Evolutionary conservation across 1,284 basidiomycete species (phyloP).

Genomic region (Boletus sp.): DNA sequence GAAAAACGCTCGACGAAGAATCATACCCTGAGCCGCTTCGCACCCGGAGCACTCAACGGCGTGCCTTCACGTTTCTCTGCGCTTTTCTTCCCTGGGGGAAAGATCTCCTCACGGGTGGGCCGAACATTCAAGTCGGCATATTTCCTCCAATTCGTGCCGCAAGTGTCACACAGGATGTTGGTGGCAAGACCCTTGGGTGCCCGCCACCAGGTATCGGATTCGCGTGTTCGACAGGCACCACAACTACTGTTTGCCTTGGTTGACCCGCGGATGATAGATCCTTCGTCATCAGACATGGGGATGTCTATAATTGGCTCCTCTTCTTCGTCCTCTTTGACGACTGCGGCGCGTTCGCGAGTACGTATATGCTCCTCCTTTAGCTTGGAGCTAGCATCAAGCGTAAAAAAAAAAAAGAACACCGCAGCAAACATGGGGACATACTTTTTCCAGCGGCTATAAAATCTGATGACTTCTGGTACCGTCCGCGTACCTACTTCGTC

Average conservation of each 20-base stretch:
- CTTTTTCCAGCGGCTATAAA: slow-evolving; percentile 86
- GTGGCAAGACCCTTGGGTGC: slow-evolving; percentile 74
- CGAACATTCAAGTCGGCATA: slow-evolving; percentile 82
- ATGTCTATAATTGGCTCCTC: slow-evolving; percentile 37
- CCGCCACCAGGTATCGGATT: slow-evolving; percentile 80
- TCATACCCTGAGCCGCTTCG: slow-evolving; percentile 66
- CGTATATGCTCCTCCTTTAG: slow-evolving; percentile 62
- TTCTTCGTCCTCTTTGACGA: slow-evolving; percentile 41
- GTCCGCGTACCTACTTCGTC: slow-evolving; percentile 70
- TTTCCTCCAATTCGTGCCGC: slow-evolving; percentile 82
- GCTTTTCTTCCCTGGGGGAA: slow-evolving; percentile 43
- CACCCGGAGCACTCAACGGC: slow-evolving; percentile 54
- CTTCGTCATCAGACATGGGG: slow-evolving; percentile 64
- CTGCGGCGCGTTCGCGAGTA: slow-evolving; percentile 45
- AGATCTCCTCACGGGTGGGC: slow-evolving; percentile 61
- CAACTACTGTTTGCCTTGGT: slow-evolving; percentile 59
- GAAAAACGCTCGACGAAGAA: slow-evolving; percentile 3
- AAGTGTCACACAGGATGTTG: slow-evolving; percentile 73
- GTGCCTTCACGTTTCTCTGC: slow-evolving; percentile 77
- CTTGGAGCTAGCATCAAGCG: slow-evolving; percentile 42
- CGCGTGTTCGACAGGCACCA: slow-evolving; percentile 74
- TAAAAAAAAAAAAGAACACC: slow-evolving; percentile 12
- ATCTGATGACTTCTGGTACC: slow-evolving; percentile 76
- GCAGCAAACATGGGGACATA: slow-evolving; percentile 32
- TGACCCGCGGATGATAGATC: slow-evolving; percentile 60